Base-by-base conservation (phyloP, 2,329 filamentous ascomycete genomes). In the Botrytis pseudocinerea region DNA sequence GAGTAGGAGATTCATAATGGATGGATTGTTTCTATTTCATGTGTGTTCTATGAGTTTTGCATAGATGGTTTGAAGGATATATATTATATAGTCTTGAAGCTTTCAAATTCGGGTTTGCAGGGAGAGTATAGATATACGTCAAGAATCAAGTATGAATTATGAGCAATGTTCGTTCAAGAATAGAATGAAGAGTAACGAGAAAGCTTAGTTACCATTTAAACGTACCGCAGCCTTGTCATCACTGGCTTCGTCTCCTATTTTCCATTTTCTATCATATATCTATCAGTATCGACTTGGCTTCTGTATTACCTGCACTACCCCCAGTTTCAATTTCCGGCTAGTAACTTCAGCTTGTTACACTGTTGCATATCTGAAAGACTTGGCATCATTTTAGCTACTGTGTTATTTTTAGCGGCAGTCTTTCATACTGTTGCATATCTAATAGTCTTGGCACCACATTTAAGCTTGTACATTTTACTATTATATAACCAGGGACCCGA, bases 11-110 rank as follows among this genome's bases (percentile, higher is more conserved):
- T 32, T 32, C 3, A 32, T 2, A 32, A 25, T 51, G 25, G 10
- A 51, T 25, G 46, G 0, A 2, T 25, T 0, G 6, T 25, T 12
- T 7, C 1, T 0, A 25, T 51, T 14, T n/a, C 10, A 38, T 9
- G 8, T n/a, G 12, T 51, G 9, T 51, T 51, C 22, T 5, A 12
- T n/a, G 22, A n/a, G 25, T 51, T 10, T 51, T 14, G 46, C 25
- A 25, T 10, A 5, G 4, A 14, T 25, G 12, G 5, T 48, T 25
- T 51, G 48, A 25, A 48, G 1, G 1, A 4, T 6, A 0, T 48
- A 0, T 48, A 48, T 25, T 35, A 35, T 35, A 25, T 12, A 48
- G 46, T 48, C 22, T 1, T 48, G 4, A 10, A 25, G 7, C 22
- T 48, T 46, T 8, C 18, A 46, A 46, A 7, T 25, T 25, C 9